phyloP scores from a whole-genome alignment of 805 yeast species.

The Metschnikowia borealis region DNA sequence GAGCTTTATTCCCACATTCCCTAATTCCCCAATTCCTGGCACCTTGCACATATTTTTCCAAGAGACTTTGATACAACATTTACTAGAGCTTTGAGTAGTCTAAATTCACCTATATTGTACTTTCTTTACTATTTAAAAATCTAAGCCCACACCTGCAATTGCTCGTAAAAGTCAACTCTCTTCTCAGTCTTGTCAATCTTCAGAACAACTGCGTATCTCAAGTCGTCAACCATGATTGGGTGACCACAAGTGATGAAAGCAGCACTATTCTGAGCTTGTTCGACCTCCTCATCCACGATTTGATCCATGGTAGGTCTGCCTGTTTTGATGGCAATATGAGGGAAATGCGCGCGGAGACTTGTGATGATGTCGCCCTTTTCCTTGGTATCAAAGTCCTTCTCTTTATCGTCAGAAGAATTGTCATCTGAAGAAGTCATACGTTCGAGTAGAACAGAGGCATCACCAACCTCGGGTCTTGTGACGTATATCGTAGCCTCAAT shows the following conservation, averaged over 20 bases:
- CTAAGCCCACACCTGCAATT: constrained; percentile 23
- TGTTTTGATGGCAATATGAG: constrained; percentile 16
- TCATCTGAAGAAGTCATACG: constrained; percentile 8
- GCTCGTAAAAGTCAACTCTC: constrained; percentile 19
- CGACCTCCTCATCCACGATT: constrained; percentile 35
- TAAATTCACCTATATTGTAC: no score
- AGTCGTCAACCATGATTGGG: constrained; percentile 31
- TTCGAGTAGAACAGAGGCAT: constrained; percentile 4
- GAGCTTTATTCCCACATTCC: no score
- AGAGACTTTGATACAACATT: no score
- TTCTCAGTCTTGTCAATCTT: constrained; percentile 17
- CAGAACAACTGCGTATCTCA: constrained; percentile 21
- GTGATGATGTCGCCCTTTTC: constrained; percentile 2
- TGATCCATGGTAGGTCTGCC: constrained; percentile 45
- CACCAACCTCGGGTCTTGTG: constrained; percentile 11
- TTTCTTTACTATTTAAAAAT: background rate
- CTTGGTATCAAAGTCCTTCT: constrained; percentile 4
- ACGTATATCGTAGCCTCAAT: constrained; percentile 14
- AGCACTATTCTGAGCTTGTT: constrained; percentile 39
- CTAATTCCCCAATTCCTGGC: no score
- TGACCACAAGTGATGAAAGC: constrained; percentile 33
- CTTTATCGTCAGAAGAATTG: constrained; percentile 4
- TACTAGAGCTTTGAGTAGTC: no score
- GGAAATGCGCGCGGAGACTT: constrained; percentile 12
- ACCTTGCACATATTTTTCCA: no score